Percentiles rank a stretch among this genome's conserved stretches.
phyloP scores from a whole-genome alignment of 371 early-diverging fungal species.

The Mortierella sp. region DNA sequence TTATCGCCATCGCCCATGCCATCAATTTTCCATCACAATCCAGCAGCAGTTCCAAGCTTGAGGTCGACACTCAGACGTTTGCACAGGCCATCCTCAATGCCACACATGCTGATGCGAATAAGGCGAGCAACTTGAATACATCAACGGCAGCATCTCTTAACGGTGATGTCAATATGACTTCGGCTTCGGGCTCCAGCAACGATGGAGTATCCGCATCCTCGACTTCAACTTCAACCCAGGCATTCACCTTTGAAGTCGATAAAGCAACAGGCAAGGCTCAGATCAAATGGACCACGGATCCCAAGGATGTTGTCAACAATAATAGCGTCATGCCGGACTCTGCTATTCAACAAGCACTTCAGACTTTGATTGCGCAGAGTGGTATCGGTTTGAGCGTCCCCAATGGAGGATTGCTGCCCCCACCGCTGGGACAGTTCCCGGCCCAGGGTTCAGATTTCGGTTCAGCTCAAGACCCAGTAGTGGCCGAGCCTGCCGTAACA shows the following conservation, averaged over 20 bases:
- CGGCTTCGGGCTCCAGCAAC: too few relatives aligned
- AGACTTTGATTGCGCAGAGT: constrained; percentile 26
- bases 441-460: constrained; percentile 53
- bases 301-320: constrained; percentile 22
- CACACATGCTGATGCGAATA: constrained; percentile 28
- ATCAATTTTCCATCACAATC: constrained; percentile 29
- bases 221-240: constrained; percentile 13
- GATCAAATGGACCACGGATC: constrained; percentile 44
- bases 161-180: background rate
- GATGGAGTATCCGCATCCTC: background rate
- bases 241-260: constrained; percentile 42
- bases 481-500: constrained; percentile 5
- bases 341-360: constrained; percentile 41
- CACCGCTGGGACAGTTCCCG: constrained; percentile 46
- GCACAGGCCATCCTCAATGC: constrained; percentile 36
- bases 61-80: constrained; percentile 29
- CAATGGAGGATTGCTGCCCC: constrained; percentile 16
- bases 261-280: constrained; percentile 50
- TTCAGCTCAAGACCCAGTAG: constrained; percentile 18
- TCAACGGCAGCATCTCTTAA: background rate
- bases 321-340: constrained; percentile 11
- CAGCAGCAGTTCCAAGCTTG: constrained; percentile 1
- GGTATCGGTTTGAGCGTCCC: constrained; percentile 22
- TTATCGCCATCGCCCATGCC: constrained; percentile 41
- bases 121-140: background rate